Evolutionary conservation across 164 flowering plant genomes (phyloP), one percentile per base, ranked within the genome.

Genomic region (Nymphaea thermarum): DNA sequence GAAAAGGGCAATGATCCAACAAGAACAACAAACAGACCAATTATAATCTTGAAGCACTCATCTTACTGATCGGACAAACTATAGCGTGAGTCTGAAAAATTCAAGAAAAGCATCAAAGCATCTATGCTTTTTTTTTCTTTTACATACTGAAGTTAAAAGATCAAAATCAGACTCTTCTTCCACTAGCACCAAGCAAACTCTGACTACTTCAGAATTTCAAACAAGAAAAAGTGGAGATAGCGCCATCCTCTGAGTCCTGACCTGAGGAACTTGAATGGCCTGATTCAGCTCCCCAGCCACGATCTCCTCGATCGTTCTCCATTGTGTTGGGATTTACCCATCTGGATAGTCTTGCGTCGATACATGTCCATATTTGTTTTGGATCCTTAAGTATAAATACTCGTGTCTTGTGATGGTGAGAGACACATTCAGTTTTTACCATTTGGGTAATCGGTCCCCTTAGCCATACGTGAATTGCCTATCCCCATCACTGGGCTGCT

Each of bases 211-310:
- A 47, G 7, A 14, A 25, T 25, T 25, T 25, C 36, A 25, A 25
- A 25, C 36, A 25, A 25, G 36, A 25, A 25, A 25, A 25, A 25
- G n/a, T n/a, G n/a, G n/a, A n/a, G n/a, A n/a, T n/a, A n/a, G n/a
- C n/a, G n/a, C n/a, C n/a, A n/a, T n/a, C n/a, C n/a, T n/a, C n/a
- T n/a, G n/a, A n/a, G n/a, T 47, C 11, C 55, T 2, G 55, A 87
- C 92, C 89, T 85, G 89, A 69, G 89, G 87, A 47, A 87, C 81
- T 43, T 81, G 70, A 43, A 87, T 70, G 4, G 93, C 90, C 67
- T 87, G 93, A 73, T 87, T 87, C 69, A 87, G 93, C 74, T 87
- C 93, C 0, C 93, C 93, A 4, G 88, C 87, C 36, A 75, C 79
- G 65, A 87, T 85, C 51, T 87, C 89, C 67, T 85, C 87, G 17